Conservation (phyloP, 208 protist species). For the Trypanosomatidae sp. region DNA sequence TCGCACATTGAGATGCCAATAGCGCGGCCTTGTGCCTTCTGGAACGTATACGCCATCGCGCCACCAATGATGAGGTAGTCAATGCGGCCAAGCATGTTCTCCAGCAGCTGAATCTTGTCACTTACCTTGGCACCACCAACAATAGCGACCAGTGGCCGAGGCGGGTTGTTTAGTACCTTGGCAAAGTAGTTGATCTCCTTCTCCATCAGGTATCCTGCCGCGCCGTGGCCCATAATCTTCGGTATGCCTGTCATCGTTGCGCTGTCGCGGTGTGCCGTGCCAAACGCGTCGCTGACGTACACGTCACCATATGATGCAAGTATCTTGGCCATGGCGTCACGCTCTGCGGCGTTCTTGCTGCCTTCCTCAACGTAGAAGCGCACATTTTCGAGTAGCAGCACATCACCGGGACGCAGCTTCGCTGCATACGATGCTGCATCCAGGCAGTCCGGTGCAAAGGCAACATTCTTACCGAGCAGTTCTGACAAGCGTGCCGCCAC, state of each 20-base stretch:
- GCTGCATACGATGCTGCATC: slow-evolving; percentile 10
- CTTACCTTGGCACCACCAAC: slow-evolving; percentile 95
- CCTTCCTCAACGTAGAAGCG: slow-evolving; percentile 98
- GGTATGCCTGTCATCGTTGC: slow-evolving; percentile 84
- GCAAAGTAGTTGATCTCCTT: slow-evolving; percentile 98
- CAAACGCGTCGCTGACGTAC: slow-evolving; percentile 99
- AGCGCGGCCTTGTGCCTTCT: slow-evolving; percentile 71
- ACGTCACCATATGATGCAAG: slow-evolving; percentile 92
- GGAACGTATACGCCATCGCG: slow-evolving; percentile 98
- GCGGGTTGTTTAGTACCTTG: slow-evolving; percentile 80
- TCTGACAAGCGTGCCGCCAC: slow-evolving; percentile 82
- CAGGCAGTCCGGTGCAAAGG: slow-evolving; percentile 62
- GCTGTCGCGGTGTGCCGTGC: slow-evolving; percentile 97
- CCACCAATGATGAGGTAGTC: slow-evolving; percentile 98
- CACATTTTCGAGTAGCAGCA: slow-evolving; percentile 98
- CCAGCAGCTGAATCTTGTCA: slow-evolving; percentile 99
- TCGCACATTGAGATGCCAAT: slow-evolving; percentile 96
- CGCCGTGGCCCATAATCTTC: slow-evolving; percentile 70
- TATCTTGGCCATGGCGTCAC: slow-evolving; percentile 83
- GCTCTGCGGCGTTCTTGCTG: slow-evolving; percentile 80
- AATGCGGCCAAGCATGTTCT: slow-evolving; percentile 97
- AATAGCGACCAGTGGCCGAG: slow-evolving; percentile 94
- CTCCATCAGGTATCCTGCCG: slow-evolving; percentile 96
- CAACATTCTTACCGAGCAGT: slow-evolving; percentile 58
- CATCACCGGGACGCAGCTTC: slow-evolving; percentile 44